Evolutionary conservation across 2,329 filamentous ascomycete genomes (phyloP).

Genomic region (Calonectria montana): DNA sequence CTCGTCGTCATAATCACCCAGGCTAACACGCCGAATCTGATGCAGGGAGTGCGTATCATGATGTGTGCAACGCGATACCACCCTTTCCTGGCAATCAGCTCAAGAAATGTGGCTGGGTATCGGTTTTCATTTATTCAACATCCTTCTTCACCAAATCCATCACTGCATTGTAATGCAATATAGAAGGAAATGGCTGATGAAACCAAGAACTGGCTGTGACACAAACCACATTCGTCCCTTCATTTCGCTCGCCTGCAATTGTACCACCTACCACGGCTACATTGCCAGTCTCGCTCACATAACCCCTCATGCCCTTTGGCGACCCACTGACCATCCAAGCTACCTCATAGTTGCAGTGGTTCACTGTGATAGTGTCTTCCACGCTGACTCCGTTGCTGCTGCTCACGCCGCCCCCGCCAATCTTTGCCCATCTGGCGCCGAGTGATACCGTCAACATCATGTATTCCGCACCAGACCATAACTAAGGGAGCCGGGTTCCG

Average conservation of each 20-base stretch:
- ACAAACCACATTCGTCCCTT: neutral
- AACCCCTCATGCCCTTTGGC: neutral
- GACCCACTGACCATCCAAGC: slow-evolving; percentile 3
- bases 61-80: slow-evolving; percentile 3
- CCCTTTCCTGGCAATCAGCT: slow-evolving; percentile 3
- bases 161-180: neutral
- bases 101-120: slow-evolving; percentile 22
- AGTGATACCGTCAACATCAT: neutral
- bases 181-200: neutral
- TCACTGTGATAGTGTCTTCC: neutral
- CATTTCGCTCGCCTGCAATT: neutral
- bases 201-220: slow-evolving; percentile 10
- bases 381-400: neutral
- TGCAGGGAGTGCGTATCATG: neutral
- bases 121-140: neutral
- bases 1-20: neutral
- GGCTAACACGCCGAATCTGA: neutral
- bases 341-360: neutral
- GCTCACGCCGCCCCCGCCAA: slow-evolving; percentile 1
- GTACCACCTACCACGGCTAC: slow-evolving; percentile 5
- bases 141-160: neutral
- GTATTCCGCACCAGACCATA: neutral
- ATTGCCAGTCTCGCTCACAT: neutral
- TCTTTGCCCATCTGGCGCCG: neutral
- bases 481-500: neutral